A percentile compares a stretch with the other conserved stretches of the same genome.
Conservation (phyloP, 352 stramenopile genomes). For the Thalassiosira mediterranea region DNA sequence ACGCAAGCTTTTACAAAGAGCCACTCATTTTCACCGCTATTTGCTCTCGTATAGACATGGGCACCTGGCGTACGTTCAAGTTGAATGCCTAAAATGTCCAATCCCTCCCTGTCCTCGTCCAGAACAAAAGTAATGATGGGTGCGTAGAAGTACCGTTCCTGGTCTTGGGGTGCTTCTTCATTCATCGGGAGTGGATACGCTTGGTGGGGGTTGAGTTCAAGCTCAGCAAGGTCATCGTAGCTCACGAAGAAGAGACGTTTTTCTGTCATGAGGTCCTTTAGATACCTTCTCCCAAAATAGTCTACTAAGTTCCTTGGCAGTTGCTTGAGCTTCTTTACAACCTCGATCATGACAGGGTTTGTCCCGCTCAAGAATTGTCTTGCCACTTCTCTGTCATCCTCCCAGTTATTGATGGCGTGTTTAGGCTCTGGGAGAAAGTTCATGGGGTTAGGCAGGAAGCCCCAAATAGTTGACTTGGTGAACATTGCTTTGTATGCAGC, state of each 20-base stretch:
- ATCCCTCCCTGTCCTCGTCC: constrained; percentile 5
- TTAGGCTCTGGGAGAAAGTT: neutral
- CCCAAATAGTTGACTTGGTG: too few relatives aligned
- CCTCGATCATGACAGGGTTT: constrained; percentile 41
- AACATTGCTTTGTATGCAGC: too few relatives aligned
- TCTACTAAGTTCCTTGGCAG: constrained; percentile 20
- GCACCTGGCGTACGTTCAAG: constrained; percentile 22
- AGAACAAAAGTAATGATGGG: constrained; percentile 22
- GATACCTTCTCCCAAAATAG: constrained; percentile 16
- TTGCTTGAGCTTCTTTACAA: constrained; percentile 15
- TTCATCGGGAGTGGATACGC: constrained; percentile 13
- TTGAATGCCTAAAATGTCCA: constrained; percentile 24
- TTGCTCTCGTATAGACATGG: constrained; percentile 30
- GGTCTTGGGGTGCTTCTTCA: constrained; percentile 8
- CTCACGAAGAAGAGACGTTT: constrained; percentile 26
- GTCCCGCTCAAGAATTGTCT: constrained; percentile 29
- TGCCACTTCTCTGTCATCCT: constrained; percentile 20
- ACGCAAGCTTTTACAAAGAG: constrained; percentile 26
- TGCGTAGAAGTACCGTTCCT: constrained; percentile 15
- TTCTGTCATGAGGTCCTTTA: constrained; percentile 16
- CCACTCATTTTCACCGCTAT: constrained; percentile 11
- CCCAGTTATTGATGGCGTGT: constrained; percentile 10
- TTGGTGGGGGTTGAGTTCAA: constrained; percentile 7
- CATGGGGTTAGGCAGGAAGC: too few relatives aligned
- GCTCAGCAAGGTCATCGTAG: constrained; percentile 20